Evolutionary conservation across 768 basidiomycete species (phyloP).

Genomic region (Boletus fagicola): DNA sequence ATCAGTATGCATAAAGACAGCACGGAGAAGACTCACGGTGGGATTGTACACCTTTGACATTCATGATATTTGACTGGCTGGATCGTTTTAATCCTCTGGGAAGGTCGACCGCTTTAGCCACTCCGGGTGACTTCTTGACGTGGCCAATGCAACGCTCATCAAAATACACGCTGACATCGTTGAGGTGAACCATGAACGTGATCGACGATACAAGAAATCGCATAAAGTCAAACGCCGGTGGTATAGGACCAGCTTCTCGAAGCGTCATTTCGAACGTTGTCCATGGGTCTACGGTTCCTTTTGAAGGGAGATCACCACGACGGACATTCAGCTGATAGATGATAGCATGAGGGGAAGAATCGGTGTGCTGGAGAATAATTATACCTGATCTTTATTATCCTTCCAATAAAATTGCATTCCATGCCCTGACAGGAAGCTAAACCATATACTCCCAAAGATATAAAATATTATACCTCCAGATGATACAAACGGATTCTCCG

Average conservation of each 20-base stretch:
- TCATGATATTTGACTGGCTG: conserved; percentile 66
- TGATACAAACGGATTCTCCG: conserved; percentile 79
- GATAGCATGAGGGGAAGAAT: conserved; percentile 1
- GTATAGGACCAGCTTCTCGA: conserved; percentile 77
- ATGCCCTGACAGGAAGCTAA: conserved; percentile 45
- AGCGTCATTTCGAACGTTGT: conserved; percentile 89
- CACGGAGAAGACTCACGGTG: conserved; percentile 47
- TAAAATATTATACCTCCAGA: conserved; percentile 62
- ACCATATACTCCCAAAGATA: background rate
- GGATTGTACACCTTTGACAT: conserved; percentile 57
- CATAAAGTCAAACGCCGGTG: conserved; percentile 80
- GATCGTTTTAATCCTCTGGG: conserved; percentile 38
- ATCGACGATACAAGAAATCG: conserved; percentile 89
- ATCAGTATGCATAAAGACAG: background rate
- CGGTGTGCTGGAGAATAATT: background rate
- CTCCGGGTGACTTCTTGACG: conserved; percentile 60
- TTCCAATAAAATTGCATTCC: conserved; percentile 99
- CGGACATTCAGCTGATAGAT: conserved; percentile 70
- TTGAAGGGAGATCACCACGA: conserved; percentile 59
- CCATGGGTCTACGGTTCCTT: conserved; percentile 51
- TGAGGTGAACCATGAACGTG: conserved; percentile 85
- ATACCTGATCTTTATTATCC: conserved; percentile 83
- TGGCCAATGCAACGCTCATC: conserved; percentile 71
- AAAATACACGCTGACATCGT: conserved; percentile 76
- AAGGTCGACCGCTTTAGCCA: conserved; percentile 48